A percentile compares a stretch with the other conserved stretches of the same genome.
Conservation (phyloP, 1,284 basidiomycete species). For the Phlebopus sp. region DNA sequence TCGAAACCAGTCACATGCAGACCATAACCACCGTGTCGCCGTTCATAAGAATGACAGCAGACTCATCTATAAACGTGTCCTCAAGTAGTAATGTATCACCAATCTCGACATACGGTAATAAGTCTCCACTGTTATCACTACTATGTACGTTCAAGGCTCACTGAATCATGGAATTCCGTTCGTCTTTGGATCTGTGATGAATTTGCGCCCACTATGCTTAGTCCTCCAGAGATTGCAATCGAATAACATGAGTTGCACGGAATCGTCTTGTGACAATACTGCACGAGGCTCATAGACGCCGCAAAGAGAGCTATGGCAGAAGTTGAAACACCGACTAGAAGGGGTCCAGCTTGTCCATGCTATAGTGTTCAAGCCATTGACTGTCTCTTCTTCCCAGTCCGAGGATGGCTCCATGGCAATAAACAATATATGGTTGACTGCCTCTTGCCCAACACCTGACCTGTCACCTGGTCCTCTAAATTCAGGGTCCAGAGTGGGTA, state of each 20-base stretch:
- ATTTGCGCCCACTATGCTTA: background rate
- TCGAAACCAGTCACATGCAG: no score
- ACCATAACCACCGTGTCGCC: no score
- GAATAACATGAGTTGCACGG: background rate
- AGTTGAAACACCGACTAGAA: background rate
- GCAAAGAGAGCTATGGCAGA: background rate
- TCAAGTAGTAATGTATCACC: no score
- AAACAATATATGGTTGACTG: background rate
- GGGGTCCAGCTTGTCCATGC: slow-evolving; percentile 5
- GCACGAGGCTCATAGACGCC: slow-evolving; percentile 1
- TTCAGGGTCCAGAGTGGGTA: background rate
- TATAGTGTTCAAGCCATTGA: background rate
- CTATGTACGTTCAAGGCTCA: no score
- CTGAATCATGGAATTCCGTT: background rate
- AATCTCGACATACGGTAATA: background rate
- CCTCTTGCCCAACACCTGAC: background rate
- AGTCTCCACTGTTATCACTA: background rate
- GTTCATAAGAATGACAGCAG: no score
- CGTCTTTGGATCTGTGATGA: background rate
- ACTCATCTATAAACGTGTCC: no score
- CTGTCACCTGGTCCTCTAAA: background rate
- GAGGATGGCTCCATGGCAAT: background rate
- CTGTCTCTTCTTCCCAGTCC: background rate
- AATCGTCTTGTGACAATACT: background rate
- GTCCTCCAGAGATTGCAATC: slow-evolving; percentile 1